Evolutionary conservation across 495 filamentous ascomycete genomes (phyloP), one percentile per base, ranked within the genome.

Genomic region (Aspergillus haitiensis): DNA sequence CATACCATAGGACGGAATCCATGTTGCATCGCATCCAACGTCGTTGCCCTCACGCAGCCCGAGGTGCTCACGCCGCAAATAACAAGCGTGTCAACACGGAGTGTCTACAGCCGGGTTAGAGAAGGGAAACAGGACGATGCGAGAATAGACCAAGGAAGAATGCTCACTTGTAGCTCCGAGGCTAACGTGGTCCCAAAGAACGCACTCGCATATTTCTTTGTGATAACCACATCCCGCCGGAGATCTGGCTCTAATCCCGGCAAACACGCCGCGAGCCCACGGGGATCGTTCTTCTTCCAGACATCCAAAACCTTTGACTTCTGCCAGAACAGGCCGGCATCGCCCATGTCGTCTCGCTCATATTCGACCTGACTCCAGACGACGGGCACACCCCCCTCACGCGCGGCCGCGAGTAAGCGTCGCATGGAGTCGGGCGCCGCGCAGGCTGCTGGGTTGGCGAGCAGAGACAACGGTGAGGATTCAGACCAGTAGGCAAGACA

Each of bases 171-270:
- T 18, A 46, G 21, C 44, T 46, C 21, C 13, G 44, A 7, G n/a
- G 15, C 8, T n/a, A 46, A 46, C 3, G n/a, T 18, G 0, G 44
- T 46, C 44, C 44, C 44, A 46, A 46, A 46, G 44, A 46, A 46
- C 21, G 44, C 44, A 18, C 44, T 46, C n/a, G 44, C 44, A 46
- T 9, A 46, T 18, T 46, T 46, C 44, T 46, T 46, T 7, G 21
- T 18, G 7, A 46, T 8, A 46, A 46, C 44, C 13, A 46, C 44
- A 18, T 46, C 44, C 7, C 21, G 21, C 1, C 21, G 21, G 3
- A 3, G 21, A 27, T 27, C 21, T 27, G 21, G 21, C 21, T 27
- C 13, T n/a, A 9, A 1, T 1, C 12, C 42, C 7, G 42, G 8
- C n/a, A 34, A 33, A 6, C 48, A 27, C 9, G 48, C 35, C 7